phyloP scores from a whole-genome alignment of 1,284 basidiomycete species.

The Cutaneotrichosporon cyanovorans region DNA sequence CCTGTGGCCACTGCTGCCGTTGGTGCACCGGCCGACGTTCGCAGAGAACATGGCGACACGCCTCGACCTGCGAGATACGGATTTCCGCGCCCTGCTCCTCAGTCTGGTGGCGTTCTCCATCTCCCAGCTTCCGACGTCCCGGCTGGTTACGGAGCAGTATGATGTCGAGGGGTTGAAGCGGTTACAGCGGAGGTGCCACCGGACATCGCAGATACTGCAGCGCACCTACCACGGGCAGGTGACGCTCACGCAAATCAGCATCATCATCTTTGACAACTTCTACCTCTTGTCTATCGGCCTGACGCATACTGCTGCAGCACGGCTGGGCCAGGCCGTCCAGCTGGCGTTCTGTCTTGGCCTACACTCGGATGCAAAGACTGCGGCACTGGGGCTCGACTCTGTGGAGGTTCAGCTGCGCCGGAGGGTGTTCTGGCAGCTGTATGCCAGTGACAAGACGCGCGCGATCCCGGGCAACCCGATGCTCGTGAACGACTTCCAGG shows the following conservation, averaged over 20 bases:
- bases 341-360: slow-evolving; percentile 41
- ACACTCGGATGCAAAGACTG: slow-evolving; percentile 38
- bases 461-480: slow-evolving; percentile 42
- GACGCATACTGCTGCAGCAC: slow-evolving; percentile 36
- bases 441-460: slow-evolving; percentile 62
- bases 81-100: slow-evolving; percentile 42
- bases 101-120: slow-evolving; percentile 45
- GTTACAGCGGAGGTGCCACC: slow-evolving; percentile 40
- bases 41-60: slow-evolving; percentile 39
- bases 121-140: slow-evolving; percentile 40
- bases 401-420: slow-evolving; percentile 41
- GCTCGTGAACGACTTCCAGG: slow-evolving; percentile 46
- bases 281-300: slow-evolving; percentile 42
- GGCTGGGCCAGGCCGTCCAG: slow-evolving; percentile 41
- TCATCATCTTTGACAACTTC: slow-evolving; percentile 44
- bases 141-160: slow-evolving; percentile 38
- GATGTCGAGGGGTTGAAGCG: slow-evolving; percentile 42
- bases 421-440: slow-evolving; percentile 60
- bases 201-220: slow-evolving; percentile 38
- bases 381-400: slow-evolving; percentile 32
- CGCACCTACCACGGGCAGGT: slow-evolving; percentile 39
- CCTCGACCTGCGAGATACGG: slow-evolving; percentile 38
- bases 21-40: slow-evolving; percentile 45
- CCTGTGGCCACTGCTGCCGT: slow-evolving; percentile 40
- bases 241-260: slow-evolving; percentile 40